Base-by-base conservation (phyloP, 2,329 filamentous ascomycete genomes). In the Atkinsonella hypoxylon region DNA sequence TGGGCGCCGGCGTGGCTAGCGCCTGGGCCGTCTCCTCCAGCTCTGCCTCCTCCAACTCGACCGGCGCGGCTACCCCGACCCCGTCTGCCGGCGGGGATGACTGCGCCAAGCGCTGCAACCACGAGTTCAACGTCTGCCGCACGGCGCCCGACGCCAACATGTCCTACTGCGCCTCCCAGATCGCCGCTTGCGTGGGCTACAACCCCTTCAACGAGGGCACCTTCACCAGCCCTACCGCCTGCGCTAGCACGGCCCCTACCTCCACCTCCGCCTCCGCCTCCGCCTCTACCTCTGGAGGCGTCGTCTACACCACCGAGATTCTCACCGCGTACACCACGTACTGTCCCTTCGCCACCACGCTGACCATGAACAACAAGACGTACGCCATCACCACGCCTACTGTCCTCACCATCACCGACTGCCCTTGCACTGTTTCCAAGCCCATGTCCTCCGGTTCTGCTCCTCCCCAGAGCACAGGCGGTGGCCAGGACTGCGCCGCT, bases 301-400 rank as follows among this genome's bases (percentile, higher is more conserved):
- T 32, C 12, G 31, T 32, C 31, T 32, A 32, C 31, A 32, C 31
- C 48, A 69, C 65, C 53, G 63, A 59, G 58, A 63, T 68, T 46
- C 66, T 70, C 56, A 53, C 57, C 44, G 54, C 52, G 38, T 68
- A 64, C 61, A 65, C 63, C 45, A 72, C 70, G 39, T 68, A 62
- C 57, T 76, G 72, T 65, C 61, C 67, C 6, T 59, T 70, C 63
- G 71, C 77, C 38, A 79, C 77, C 36, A 70, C 69, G 55, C 58
- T 81, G 56, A 75, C 69, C 55, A 67, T 75, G 63, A 71, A 72
- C 59, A 65, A 66, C 60, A 70, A 73, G 62, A 68, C 68, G 45
- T 81, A 77, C 70, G 73, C 74, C 45, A 70, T 80, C 58, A 76
- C 73, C 48, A 68, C 72, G 62, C 71, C 78, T 53, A 66, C 76